Percentiles rank a stretch among this genome's conserved stretches.
phyloP scores from a whole-genome alignment of 148 eudicot species.

The Bassia scoparia region DNA sequence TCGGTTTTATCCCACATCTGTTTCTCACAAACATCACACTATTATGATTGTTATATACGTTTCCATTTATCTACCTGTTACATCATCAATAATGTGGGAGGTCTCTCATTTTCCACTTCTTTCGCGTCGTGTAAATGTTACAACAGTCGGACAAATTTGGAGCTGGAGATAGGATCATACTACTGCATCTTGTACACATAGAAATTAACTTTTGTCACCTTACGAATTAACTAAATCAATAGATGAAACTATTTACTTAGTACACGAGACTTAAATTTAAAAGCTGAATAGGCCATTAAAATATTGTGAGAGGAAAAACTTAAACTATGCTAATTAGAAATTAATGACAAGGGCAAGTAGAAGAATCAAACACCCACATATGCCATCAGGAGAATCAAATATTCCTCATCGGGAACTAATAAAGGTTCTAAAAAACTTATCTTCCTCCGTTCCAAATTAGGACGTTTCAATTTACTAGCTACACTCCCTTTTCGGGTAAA shows the following conservation, averaged over 20 bases:
- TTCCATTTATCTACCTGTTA: constrained; percentile 99
- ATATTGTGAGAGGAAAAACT: background rate
- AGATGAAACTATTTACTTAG: background rate
- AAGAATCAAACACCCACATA: constrained; percentile 1
- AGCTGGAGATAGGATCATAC: constrained; percentile 22
- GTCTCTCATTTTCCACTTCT: constrained; percentile 59
- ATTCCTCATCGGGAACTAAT: constrained; percentile 1
- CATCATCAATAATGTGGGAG: constrained; percentile 92
- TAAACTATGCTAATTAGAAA: background rate
- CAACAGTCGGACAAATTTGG: constrained; percentile 48
- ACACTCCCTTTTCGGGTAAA: too few relatives aligned
- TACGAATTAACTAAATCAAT: constrained; percentile 15
- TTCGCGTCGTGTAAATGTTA: constrained; percentile 75
- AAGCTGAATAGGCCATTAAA: background rate
- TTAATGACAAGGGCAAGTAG: background rate
- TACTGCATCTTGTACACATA: constrained; percentile 16
- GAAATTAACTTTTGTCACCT: constrained; percentile 12
- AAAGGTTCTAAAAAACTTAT: background rate
- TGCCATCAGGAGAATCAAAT: background rate
- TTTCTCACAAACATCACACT: constrained; percentile 78
- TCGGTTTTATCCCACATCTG: constrained; percentile 95
- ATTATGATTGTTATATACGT: constrained; percentile 64
- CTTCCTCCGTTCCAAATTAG: too few relatives aligned
- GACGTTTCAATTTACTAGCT: too few relatives aligned
- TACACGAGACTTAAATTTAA: background rate